Evolutionary conservation across 306 rosid species (phyloP).

Genomic region (Prosopis cineraria): DNA sequence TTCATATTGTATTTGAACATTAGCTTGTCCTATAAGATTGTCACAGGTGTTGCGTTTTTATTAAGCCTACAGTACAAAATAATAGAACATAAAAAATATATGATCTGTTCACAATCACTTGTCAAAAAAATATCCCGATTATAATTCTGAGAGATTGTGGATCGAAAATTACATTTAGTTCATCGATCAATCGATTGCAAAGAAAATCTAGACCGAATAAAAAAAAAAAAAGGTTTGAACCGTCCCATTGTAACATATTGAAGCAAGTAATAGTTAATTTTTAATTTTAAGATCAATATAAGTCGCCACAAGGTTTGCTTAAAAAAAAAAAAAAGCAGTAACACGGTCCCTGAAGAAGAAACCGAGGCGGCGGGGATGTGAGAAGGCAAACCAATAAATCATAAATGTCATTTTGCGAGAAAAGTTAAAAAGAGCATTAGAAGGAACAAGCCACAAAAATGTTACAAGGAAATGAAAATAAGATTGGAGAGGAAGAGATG

Average conservation of each 20-base stretch:
- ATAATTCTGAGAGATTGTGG: no score
- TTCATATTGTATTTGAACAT: no score
- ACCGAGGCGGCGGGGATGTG: neutral
- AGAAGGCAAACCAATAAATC: neutral
- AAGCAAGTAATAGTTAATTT: neutral
- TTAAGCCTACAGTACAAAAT: no score
- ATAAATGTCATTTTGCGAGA: neutral
- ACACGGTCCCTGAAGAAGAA: no score
- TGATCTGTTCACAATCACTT: neutral
- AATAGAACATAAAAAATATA: neutral
- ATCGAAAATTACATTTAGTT: no score
- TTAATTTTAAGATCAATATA: neutral
- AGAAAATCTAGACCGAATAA: neutral
- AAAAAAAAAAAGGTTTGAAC: slow-evolving; percentile 1
- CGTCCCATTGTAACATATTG: neutral
- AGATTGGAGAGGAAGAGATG: neutral
- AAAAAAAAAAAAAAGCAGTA: no score
- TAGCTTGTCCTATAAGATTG: no score
- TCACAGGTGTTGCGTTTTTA: no score
- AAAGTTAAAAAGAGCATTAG: neutral
- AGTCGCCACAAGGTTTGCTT: neutral
- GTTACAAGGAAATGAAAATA: neutral
- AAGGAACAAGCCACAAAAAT: no score
- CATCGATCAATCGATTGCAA: neutral
- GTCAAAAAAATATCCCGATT: no score